Conservation (phyloP, 441 rosid genomes). For the Aquilaria agallochum region DNA sequence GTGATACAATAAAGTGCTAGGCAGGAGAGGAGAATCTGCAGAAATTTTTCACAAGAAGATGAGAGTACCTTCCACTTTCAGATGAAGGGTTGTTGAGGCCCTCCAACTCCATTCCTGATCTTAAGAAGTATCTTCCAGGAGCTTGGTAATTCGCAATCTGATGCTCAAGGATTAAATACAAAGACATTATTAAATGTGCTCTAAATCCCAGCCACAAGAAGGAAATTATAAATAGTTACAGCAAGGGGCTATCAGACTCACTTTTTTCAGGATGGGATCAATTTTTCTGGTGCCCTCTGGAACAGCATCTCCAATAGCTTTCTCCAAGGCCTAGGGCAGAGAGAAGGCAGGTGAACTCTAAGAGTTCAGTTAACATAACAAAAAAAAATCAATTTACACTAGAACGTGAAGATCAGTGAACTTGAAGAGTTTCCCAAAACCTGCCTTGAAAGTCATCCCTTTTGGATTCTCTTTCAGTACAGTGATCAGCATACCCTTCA, state of each 20-base stretch:
- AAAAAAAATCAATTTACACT: conserved; percentile 3
- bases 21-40: conserved; percentile 34
- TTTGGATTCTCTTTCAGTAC: conserved; percentile 69
- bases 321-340: conserved; percentile 65
- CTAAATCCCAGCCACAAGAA: too few species aligned
- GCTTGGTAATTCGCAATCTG: conserved; percentile 88
- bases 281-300: conserved; percentile 64
- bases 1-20: too few species aligned
- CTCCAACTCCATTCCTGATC: conserved; percentile 62
- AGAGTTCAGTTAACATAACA: conserved; percentile 4
- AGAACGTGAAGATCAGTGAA: conserved; percentile 9
- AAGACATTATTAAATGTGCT: conserved; percentile 17
- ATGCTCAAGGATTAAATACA: conserved; percentile 33
- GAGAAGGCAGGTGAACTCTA: conserved; percentile 15
- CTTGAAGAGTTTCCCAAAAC: conserved; percentile 13
- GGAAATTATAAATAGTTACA: conserved; percentile 14
- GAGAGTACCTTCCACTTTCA: conserved; percentile 77
- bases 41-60: conserved; percentile 55
- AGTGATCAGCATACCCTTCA: conserved; percentile 56
- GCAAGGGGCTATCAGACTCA: conserved; percentile 33
- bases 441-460: conserved; percentile 89
- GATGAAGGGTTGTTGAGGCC: conserved; percentile 58
- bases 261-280: conserved; percentile 69
- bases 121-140: conserved; percentile 77
- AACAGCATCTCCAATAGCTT: conserved; percentile 64